Conservation (phyloP, 257 asterid species). For the Nicotiana obtusifolia region DNA sequence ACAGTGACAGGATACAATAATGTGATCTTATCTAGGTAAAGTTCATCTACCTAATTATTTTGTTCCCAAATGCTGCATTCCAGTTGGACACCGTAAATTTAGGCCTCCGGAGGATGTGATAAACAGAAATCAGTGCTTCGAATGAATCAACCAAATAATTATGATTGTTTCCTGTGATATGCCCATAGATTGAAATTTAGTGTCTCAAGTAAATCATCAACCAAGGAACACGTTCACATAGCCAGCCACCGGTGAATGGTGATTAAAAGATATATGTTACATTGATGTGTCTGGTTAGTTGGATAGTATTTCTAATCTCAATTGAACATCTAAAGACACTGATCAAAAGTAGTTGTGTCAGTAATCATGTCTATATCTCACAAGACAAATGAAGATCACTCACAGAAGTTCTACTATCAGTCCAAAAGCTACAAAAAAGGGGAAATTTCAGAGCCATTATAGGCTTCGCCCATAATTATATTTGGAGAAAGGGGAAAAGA, state of each 20-base stretch:
- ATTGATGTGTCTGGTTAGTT: neutral
- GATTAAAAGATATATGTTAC: neutral
- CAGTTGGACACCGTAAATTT: neutral
- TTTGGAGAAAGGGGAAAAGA: neutral
- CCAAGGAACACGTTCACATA: neutral
- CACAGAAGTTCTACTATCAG: neutral
- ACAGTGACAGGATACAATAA: neutral
- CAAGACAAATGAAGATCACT: neutral
- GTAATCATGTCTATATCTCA: neutral
- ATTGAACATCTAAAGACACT: neutral
- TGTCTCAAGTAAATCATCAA: neutral
- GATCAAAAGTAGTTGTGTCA: neutral
- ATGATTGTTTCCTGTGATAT: neutral
- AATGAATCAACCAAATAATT: neutral
- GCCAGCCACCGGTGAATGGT: neutral
- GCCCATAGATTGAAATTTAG: neutral
- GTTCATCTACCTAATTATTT: neutral
- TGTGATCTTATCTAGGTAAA: neutral
- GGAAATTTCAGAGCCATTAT: neutral
- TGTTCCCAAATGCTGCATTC: neutral
- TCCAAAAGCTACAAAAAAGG: neutral
- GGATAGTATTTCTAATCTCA: neutral
- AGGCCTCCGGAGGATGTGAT: neutral
- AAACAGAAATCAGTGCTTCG: neutral
- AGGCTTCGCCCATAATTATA: neutral